These are phyloP conservation scores for Vitellaria paradoxa DNA, from an alignment of 179 eudicot genomes.

Conservation along the genomic window DNA sequence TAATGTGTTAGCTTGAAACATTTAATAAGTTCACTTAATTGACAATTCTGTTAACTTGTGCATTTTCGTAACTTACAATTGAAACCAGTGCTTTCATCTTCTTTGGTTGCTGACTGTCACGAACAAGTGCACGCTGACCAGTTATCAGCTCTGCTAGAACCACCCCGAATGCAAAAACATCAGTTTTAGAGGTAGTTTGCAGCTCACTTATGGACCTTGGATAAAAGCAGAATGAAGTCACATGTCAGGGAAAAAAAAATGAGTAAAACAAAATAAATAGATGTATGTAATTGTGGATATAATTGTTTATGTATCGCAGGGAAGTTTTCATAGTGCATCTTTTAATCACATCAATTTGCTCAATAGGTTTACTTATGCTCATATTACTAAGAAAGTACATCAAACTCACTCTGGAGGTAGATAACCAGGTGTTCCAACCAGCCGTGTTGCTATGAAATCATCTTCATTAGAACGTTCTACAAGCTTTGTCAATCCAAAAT, in stretches of 20 bases:
- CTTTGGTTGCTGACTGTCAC: conserved; percentile 34
- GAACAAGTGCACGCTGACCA: conserved; percentile 45
- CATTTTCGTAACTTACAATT: conserved; percentile 35
- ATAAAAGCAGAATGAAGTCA: too few relatives aligned
- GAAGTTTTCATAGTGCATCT: too few relatives aligned
- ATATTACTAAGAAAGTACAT: too few relatives aligned
- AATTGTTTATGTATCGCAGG: too few relatives aligned
- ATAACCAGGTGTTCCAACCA: conserved; percentile 57
- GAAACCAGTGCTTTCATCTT: conserved; percentile 47
- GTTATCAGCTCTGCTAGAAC: conserved; percentile 45
- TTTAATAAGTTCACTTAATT: background rate
- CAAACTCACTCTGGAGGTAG: conserved; percentile 48
- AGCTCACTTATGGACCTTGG: too few relatives aligned
- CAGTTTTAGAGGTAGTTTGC: background rate
- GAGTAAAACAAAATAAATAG: too few relatives aligned
- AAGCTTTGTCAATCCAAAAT: conserved; percentile 52
- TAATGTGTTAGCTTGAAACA: too few relatives aligned
- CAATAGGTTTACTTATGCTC: too few relatives aligned
- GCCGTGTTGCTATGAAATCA: conserved; percentile 39
- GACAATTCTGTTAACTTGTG: background rate
- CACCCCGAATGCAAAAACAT: conserved; percentile 47
- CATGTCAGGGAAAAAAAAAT: too few relatives aligned
- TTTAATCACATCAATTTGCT: too few relatives aligned
- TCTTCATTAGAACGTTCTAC: conserved; percentile 41
- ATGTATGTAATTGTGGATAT: too few relatives aligned